Evolutionary conservation across 148 eudicot genomes (phyloP).

Genomic region (Polygonum maritimum): DNA sequence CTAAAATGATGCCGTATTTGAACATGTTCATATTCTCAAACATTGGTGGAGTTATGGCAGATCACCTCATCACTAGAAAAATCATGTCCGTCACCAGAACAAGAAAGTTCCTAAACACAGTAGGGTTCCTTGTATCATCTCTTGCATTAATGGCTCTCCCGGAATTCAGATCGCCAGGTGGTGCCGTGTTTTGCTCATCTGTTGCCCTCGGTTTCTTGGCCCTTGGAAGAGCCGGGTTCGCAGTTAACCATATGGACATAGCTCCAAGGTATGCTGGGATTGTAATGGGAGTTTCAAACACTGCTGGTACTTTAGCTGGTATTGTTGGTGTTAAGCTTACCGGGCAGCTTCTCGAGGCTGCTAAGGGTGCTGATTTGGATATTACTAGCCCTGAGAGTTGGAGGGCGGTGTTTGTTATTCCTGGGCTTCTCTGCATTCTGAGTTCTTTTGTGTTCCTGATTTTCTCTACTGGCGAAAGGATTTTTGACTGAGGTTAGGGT

Average conservation of each 20-base stretch:
- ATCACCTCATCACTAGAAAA: constrained; percentile 63
- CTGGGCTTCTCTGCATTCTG: constrained; percentile 71
- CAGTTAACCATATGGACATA: constrained; percentile 95
- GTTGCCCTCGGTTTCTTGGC: constrained; percentile 93
- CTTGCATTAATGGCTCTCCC: constrained; percentile 68
- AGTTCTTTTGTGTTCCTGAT: constrained; percentile 68
- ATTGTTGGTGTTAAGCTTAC: constrained; percentile 83
- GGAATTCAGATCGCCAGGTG: constrained; percentile 55
- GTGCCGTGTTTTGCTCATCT: constrained; percentile 86
- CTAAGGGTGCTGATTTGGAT: constrained; percentile 61
- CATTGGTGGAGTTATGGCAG: constrained; percentile 78
- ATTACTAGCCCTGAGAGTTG: constrained; percentile 79
- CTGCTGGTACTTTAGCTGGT: constrained; percentile 94
- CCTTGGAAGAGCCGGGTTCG: constrained; percentile 96
- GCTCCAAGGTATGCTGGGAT: constrained; percentile 96
- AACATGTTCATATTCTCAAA: constrained; percentile 78
- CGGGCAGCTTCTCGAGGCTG: constrained; percentile 88
- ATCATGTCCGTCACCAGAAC: constrained; percentile 63
- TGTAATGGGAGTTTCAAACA: constrained; percentile 93
- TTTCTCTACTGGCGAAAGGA: constrained; percentile 78
- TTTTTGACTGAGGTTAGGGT: constrained; percentile 57
- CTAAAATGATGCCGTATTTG: constrained; percentile 74
- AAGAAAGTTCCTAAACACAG: constrained; percentile 66
- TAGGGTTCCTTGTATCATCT: constrained; percentile 76
- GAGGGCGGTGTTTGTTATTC: constrained; percentile 68